A percentile compares a stretch with the other conserved stretches of the same genome.
These are phyloP conservation scores for Fusarium redolens DNA, from an alignment of 2,329 filamentous ascomycete genomes.

Conservation along the genomic window DNA sequence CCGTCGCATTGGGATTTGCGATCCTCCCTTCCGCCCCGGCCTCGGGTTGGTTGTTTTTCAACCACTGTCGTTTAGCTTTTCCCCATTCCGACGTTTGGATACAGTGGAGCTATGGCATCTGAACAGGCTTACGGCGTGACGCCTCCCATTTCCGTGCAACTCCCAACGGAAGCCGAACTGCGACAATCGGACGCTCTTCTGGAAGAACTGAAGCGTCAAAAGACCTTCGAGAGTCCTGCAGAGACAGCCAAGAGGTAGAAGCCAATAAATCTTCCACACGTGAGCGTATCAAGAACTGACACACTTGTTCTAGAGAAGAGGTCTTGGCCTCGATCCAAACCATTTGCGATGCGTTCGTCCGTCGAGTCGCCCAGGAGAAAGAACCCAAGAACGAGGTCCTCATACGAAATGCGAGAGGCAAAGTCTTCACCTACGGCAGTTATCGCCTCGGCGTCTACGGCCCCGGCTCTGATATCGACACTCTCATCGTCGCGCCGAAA, in stretches of 20 bases:
- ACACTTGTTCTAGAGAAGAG: conserved; percentile 46
- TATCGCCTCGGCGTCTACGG: conserved; percentile 94
- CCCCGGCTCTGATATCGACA: conserved; percentile 97
- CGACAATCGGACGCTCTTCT: conserved; percentile 82
- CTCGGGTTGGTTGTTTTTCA: background rate
- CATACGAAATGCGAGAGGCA: conserved; percentile 86
- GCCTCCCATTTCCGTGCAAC: conserved; percentile 79
- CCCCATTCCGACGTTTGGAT: conserved; percentile 6
- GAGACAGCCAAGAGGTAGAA: conserved; percentile 85
- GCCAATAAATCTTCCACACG: background rate
- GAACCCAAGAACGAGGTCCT: conserved; percentile 78
- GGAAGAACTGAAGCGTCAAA: conserved; percentile 85
- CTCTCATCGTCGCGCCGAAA: conserved; percentile 89
- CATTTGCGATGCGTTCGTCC: conserved; percentile 88
- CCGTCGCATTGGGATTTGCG: background rate
- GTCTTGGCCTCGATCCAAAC: conserved; percentile 82
- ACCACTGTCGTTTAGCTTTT: background rate
- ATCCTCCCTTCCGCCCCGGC: background rate
- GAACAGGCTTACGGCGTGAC: conserved; percentile 74
- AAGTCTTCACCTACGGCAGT: conserved; percentile 96
- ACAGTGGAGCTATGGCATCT: conserved; percentile 48
- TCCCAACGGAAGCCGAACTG: conserved; percentile 82
- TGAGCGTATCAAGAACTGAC: conserved; percentile 12
- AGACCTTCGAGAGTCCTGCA: conserved; percentile 87
- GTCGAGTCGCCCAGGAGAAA: conserved; percentile 79